Evolutionary conservation across 495 filamentous ascomycete genomes (phyloP).

Genomic region (Copromyces sp.): DNA sequence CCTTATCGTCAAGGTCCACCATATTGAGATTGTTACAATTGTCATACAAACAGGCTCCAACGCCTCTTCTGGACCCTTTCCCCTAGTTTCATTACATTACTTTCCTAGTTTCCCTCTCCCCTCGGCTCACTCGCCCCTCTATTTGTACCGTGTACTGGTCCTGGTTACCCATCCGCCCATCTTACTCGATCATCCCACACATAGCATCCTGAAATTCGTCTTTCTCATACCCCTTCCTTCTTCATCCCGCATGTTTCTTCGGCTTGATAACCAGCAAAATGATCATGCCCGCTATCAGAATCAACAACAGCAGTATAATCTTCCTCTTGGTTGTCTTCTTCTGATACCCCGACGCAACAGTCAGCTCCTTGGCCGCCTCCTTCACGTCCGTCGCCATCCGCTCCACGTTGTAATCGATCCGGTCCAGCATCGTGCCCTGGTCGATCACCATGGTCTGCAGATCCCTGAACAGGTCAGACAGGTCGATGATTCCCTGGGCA

Average conservation of each 20-base stretch:
- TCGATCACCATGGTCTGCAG: constrained; percentile 96
- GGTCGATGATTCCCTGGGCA: constrained; percentile 92
- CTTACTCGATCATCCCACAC: neutral
- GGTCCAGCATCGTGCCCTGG: constrained; percentile 93
- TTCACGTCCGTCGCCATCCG: constrained; percentile 83
- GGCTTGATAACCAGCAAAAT: constrained; percentile 83
- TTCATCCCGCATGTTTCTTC: constrained; percentile 33
- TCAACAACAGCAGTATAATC: constrained; percentile 72
- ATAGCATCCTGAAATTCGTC: neutral
- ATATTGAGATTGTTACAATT: neutral
- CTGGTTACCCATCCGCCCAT: neutral
- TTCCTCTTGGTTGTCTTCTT: constrained; percentile 81
- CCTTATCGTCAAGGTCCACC: neutral
- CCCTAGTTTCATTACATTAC: neutral
- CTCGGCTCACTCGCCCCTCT: neutral
- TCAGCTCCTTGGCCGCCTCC: constrained; percentile 82
- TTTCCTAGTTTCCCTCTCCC: neutral
- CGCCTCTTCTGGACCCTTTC: neutral
- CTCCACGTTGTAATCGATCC: constrained; percentile 98
- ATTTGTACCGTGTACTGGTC: neutral
- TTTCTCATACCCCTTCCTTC: neutral
- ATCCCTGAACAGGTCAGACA: constrained; percentile 93
- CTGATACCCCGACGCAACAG: constrained; percentile 78
- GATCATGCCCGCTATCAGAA: constrained; percentile 75
- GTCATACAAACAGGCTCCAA: neutral